Percentiles rank a stretch among this genome's conserved stretches.
Evolutionary conservation across 768 basidiomycete genomes (phyloP).

Genomic region (Porphyrellus cyaneotinctus): DNA sequence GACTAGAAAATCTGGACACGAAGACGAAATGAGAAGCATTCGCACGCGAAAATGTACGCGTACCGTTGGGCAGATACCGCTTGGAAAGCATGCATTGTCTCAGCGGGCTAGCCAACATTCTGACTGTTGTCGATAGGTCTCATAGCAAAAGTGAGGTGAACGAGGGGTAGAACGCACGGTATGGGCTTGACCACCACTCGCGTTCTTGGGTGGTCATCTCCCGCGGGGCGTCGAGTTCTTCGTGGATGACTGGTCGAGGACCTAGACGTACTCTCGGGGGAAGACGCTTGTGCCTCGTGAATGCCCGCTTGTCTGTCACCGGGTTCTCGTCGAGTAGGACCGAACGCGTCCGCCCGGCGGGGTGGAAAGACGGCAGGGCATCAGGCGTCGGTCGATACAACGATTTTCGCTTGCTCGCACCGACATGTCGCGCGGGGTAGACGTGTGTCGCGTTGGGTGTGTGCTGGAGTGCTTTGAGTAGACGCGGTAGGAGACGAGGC

Average conservation of each 20-base stretch:
- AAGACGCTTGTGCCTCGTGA: constrained; percentile 52
- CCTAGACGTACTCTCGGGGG: constrained; percentile 45
- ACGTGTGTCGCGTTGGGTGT: constrained; percentile 18
- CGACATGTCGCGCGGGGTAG: constrained; percentile 6
- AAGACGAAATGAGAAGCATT: background rate
- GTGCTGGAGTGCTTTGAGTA: constrained; percentile 41
- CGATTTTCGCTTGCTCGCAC: constrained; percentile 27
- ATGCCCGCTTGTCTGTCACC: constrained; percentile 46
- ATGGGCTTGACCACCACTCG: constrained; percentile 71
- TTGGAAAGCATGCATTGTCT: constrained; percentile 51
- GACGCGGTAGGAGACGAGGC: constrained; percentile 71
- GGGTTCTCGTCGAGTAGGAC: constrained; percentile 63
- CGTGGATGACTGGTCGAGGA: constrained; percentile 20
- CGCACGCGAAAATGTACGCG: constrained; percentile 6
- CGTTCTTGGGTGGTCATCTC: constrained; percentile 62
- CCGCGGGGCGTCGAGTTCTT: constrained; percentile 39
- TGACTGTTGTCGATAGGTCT: constrained; percentile 40
- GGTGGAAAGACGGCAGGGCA: constrained; percentile 41
- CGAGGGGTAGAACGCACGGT: constrained; percentile 43
- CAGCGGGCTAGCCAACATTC: constrained; percentile 67
- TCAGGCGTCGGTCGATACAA: constrained; percentile 33
- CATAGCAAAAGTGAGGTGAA: background rate
- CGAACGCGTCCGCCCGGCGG: constrained; percentile 45
- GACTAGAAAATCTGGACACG: constrained; percentile 56
- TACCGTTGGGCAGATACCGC: constrained; percentile 56